Base-by-base conservation (phyloP, 176 grass and related monocot genomes). In the Eleusine coracana region DNA sequence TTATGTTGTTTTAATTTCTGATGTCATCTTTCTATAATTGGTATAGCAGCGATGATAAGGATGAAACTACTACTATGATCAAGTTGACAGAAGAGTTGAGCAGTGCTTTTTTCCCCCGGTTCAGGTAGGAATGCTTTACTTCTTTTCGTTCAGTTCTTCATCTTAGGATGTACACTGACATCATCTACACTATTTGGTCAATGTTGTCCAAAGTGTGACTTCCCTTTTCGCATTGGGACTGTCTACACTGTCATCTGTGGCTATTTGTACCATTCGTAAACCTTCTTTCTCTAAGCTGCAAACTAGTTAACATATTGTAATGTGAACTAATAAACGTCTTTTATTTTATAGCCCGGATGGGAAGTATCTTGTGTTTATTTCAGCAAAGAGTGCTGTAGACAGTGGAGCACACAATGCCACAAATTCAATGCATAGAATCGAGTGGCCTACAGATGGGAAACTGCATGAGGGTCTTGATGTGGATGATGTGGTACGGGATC, bases 101-200 rank as follows among this genome's bases (percentile, higher is more conserved):
- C 79, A 98, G 95, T 82, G 92, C 90, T 50, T 95, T 93, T 87
- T 98, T 93, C 86, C 95, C 95, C 6, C 13, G 78, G 51, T 98
- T 98, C 86, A 98, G 92, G 95, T 98, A 89, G 58, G 37, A 85
- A 41, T 34, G 69, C 36, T 76, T 46, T 44, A 27, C 25, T 80
- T 65, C 17, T 28, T 10, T 67, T 66, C 44, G 5, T 15, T 75
- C 60, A 66, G 8, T 55, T 21, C 2, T 85, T 80, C 42, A 63
- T 21, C 17, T 73, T 66, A 62, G 9, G 15, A 29, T 48, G 20
- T 45, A 54, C 9, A 59, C 59, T 25, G 37, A 73, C 59, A 67
- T 21, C 5, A 77, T 23, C 59, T 73, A 25, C 21, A 21, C 18
- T 10, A 62, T 82, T 79, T 78, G 69, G 16, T 36, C 31, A 27